phyloP scores from a whole-genome alignment of 768 basidiomycete genomes.

The Tricholoma sp. region DNA sequence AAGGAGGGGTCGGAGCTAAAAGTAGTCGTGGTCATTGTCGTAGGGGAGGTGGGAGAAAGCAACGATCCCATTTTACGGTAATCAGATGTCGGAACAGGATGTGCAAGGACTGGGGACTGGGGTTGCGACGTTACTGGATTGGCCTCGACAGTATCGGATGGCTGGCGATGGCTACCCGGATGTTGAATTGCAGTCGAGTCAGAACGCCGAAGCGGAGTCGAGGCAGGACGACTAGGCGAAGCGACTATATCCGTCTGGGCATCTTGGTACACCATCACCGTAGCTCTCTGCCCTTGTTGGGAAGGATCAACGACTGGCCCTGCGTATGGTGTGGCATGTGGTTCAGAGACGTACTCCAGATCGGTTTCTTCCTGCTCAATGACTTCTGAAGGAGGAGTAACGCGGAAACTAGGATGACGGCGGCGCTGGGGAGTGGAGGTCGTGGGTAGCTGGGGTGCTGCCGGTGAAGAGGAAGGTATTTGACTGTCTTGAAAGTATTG shows the following conservation, averaged over 20 bases:
- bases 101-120: constrained; percentile 27
- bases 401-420: constrained; percentile 23
- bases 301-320: constrained; percentile 9
- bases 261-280: constrained; percentile 14
- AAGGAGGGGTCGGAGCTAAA: constrained; percentile 32
- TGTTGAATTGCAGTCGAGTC: neutral
- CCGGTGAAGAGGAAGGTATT: constrained; percentile 25
- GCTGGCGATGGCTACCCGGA: constrained; percentile 6
- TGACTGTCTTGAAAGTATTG: constrained; percentile 28
- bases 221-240: constrained; percentile 3
- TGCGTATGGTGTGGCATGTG: constrained; percentile 13
- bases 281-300: constrained; percentile 4
- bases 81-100: constrained; percentile 27
- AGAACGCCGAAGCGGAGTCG: constrained; percentile 3
- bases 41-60: constrained; percentile 16
- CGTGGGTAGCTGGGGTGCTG: constrained; percentile 3
- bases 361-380: constrained; percentile 21
- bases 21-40: constrained; percentile 17
- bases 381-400: constrained; percentile 26
- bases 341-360: constrained; percentile 16
- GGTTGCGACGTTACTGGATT: constrained; percentile 6
- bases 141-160: constrained; percentile 5
- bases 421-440: constrained; percentile 17
- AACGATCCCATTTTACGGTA: constrained; percentile 34
- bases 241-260: constrained; percentile 9